Evolutionary conservation across 805 yeast species (phyloP), one percentile per base, ranked within the genome.

Genomic region (Kazachstania taianensis): DNA sequence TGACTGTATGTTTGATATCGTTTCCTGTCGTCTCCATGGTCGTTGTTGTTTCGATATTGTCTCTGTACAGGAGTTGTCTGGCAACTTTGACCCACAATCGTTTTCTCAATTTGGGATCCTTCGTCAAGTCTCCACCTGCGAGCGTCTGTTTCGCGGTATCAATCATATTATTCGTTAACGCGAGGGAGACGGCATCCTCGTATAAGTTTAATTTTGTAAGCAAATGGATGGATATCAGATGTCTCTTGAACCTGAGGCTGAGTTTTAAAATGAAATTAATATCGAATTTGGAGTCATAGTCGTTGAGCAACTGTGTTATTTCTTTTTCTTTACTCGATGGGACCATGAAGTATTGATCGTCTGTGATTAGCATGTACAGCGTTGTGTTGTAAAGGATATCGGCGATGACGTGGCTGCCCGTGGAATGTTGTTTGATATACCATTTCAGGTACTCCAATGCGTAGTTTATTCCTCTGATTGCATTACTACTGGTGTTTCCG

Each of bases 101-200:
- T 57, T 83, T 84, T 38, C 87, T 70, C 18, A 72, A 53, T 28
- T 65, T 65, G 23, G 65, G 66, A 38, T 69, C 69, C 20, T 64
- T 66, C n/a, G 44, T 28, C 15, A 28, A 24, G n/a, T 48, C 57
- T n/a, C 70, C 69, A 41, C 67, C 67, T 41, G 35, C 38, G 13
- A 32, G 38, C 12, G 28, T 28, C 7, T 33, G 24, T 34, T 52
- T 54, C 1, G 61, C 60, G 7, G 39, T 37, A 10, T 48, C 52
- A 12, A 47, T 37, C 44, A 50, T 43, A 7, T 75, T 78, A 2
- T 81, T 60, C 4, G 72, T 67, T 31, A 92, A 61, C 0, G 96
- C 89, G 37, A 92, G 55, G 33, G 67, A 67, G 24, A 87, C 74
- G 0, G 97, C 96, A 36, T 82, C 86, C 41, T 85, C 94, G 50